Percentiles rank a stretch among this genome's conserved stretches.
These are phyloP conservation scores for Tolypocladium cylindrosporum DNA, from an alignment of 2,329 filamentous ascomycete genomes.

Conservation along the genomic window DNA sequence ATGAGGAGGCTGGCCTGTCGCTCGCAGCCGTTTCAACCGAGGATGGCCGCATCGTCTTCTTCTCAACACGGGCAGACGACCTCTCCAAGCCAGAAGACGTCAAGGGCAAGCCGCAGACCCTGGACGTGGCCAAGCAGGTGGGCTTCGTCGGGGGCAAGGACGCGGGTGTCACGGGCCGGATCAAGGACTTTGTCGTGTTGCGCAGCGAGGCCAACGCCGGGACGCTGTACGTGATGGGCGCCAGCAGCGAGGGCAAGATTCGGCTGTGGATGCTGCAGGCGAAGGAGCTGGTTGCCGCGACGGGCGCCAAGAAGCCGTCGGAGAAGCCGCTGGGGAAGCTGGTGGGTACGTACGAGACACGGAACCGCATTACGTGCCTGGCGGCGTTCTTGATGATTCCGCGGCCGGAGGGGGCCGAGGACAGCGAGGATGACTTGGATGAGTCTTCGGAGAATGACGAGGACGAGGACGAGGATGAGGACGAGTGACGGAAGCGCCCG, in stretches of 20 bases:
- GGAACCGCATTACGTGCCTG: slow-evolving; percentile 82
- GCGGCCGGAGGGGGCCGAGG: slow-evolving; percentile 49
- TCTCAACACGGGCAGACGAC: slow-evolving; percentile 52
- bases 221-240: slow-evolving; percentile 54
- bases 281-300: slow-evolving; percentile 27
- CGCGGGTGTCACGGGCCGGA: slow-evolving; percentile 55
- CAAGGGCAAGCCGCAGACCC: slow-evolving; percentile 15
- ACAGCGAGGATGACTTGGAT: slow-evolving; percentile 42
- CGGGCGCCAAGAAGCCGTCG: slow-evolving; percentile 10
- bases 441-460: slow-evolving; percentile 30
- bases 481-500: background rate
- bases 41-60: slow-evolving; percentile 80
- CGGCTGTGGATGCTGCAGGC: slow-evolving; percentile 59
- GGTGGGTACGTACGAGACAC: slow-evolving; percentile 72
- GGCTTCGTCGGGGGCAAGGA: slow-evolving; percentile 71
- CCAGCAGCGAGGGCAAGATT: slow-evolving; percentile 78
- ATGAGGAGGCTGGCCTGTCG: slow-evolving; percentile 25
- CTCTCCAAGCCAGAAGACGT: slow-evolving; percentile 27
- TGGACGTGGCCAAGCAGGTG: slow-evolving; percentile 54
- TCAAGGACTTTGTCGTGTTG: slow-evolving; percentile 81
- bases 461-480: slow-evolving; percentile 9
- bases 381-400: slow-evolving; percentile 78
- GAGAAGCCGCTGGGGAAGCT: slow-evolving; percentile 47
- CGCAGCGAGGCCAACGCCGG: slow-evolving; percentile 26
- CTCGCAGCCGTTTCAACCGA: slow-evolving; percentile 76